Base-by-base conservation (phyloP, 1,284 basidiomycete genomes). In the Cerioporus squamosus region DNA sequence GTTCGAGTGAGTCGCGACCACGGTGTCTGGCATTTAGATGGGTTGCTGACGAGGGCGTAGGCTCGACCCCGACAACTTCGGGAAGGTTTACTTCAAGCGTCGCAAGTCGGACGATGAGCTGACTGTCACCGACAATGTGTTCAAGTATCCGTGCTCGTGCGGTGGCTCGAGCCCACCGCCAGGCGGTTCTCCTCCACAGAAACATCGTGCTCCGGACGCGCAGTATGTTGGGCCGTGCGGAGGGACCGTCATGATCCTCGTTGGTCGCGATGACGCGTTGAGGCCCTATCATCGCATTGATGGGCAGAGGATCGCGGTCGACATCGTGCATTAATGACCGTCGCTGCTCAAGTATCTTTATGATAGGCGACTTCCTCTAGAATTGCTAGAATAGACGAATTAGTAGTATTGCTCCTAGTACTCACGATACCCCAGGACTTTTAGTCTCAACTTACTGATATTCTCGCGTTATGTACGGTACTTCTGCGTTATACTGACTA, bases 131-230 rank as follows among this genome's bases (percentile, higher is more conserved):
- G 57, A 58, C 47, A 22, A 45, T 17, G 51, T 58, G 31, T 58
- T 40, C 57, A 58, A 58, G 47, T 58, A 50, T 42, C 57, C 57
- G 46, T 58, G 57, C 42, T 12, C 51, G 47, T 58, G 57, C 43
- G 57, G 51, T 5, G 57, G 57, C n/a, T 24, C 31, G 24, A 42
- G 6, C 10, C 40, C 29, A 8, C 44, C 20, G 15, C 40, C 17
- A 0, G 6, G 24, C 8, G 12, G 9, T 7, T 10, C 14, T 5
- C 6, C 26, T 17, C 23, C 24, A 43, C 44, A 53, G 12, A 20
- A 23, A 23, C 20, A 44, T 12, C 43, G 36, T 4, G 8, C 20
- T 1, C 44, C 51, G 18, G 49, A 54, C 48, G 23, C 31, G 23
- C 43, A 31, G 44, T 33, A 45, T 26, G 57, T 36, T 3, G 57